These are phyloP conservation scores for Irpex sp. DNA, from an alignment of 1,284 basidiomycete species.

Conservation along the genomic window DNA sequence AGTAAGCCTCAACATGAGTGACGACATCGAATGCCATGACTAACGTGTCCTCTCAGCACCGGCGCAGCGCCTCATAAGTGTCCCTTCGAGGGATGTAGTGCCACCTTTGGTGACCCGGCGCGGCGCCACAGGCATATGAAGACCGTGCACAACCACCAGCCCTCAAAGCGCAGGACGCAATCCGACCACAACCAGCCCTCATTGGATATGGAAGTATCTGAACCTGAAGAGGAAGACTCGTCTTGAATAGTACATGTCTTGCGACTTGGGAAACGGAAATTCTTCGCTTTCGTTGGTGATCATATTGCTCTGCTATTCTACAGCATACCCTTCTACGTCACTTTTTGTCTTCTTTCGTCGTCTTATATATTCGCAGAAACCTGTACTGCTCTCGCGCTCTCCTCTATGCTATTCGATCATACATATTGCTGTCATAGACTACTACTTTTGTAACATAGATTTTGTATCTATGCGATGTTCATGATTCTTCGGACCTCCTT, in stretches of 20 bases:
- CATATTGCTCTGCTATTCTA: background rate
- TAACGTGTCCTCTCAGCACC: conserved; percentile 36
- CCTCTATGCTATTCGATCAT: background rate
- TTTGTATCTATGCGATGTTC: background rate
- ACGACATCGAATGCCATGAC: background rate
- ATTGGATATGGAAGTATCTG: conserved; percentile 11
- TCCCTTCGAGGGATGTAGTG: conserved; percentile 42
- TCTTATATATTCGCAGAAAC: background rate
- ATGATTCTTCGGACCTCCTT: background rate
- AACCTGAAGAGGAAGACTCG: conserved; percentile 17
- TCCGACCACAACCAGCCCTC: conserved; percentile 24
- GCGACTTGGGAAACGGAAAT: background rate
- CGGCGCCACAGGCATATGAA: conserved; percentile 58
- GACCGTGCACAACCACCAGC: conserved; percentile 47
- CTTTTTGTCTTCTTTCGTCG: background rate
- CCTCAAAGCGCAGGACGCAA: conserved; percentile 44
- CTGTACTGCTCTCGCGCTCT: background rate
- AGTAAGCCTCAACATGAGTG: conserved; percentile 37
- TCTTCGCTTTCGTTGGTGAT: background rate
- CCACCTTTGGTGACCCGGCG: conserved; percentile 60
- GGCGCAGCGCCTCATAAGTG: conserved; percentile 54
- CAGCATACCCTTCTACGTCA: background rate
- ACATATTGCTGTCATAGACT: background rate
- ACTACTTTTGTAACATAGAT: background rate
- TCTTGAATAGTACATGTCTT: background rate